Percentiles rank a stretch among this genome's conserved stretches.
Evolutionary conservation across 805 yeast species (phyloP).

Genomic region (Komagataella kurtzmanii): DNA sequence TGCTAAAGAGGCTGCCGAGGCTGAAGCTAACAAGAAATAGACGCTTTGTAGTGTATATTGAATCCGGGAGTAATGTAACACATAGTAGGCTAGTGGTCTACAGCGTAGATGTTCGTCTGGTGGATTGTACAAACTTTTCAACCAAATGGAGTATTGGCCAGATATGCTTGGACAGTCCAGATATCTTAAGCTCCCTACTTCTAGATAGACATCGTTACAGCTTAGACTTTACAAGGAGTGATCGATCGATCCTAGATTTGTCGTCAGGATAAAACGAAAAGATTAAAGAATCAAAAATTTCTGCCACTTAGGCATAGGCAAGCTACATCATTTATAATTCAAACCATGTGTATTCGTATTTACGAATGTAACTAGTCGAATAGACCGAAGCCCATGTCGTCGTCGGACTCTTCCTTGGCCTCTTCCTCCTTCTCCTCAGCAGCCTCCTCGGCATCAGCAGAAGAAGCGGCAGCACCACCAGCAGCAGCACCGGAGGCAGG

Average conservation of each 20-base stretch:
- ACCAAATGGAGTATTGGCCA: no score
- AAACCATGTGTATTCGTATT: constrained; percentile 1
- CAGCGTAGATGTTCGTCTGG: neutral
- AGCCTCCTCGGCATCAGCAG: constrained; percentile 30
- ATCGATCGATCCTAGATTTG: neutral
- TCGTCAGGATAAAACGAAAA: neutral
- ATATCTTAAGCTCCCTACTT: no score
- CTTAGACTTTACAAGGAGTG: neutral
- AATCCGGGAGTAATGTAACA: neutral
- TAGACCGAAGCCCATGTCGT: constrained; percentile 87
- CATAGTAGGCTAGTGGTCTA: neutral
- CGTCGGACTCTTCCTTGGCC: constrained; percentile 57
- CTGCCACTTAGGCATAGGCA: neutral
- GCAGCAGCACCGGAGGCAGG: constrained; percentile 38
- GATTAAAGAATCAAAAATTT: neutral
- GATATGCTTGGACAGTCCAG: no score
- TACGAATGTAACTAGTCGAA: constrained; percentile 46
- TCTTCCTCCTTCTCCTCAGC: constrained; percentile 47
- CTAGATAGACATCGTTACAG: neutral
- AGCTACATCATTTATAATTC: constrained; percentile 2
- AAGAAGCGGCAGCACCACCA: constrained; percentile 31
- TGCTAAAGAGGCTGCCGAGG: constrained; percentile 94
- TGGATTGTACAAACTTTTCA: no score
- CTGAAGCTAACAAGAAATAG: constrained; percentile 98
- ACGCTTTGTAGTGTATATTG: neutral